Conservation (phyloP, 306 rosid species). For the Senna siamea region DNA sequence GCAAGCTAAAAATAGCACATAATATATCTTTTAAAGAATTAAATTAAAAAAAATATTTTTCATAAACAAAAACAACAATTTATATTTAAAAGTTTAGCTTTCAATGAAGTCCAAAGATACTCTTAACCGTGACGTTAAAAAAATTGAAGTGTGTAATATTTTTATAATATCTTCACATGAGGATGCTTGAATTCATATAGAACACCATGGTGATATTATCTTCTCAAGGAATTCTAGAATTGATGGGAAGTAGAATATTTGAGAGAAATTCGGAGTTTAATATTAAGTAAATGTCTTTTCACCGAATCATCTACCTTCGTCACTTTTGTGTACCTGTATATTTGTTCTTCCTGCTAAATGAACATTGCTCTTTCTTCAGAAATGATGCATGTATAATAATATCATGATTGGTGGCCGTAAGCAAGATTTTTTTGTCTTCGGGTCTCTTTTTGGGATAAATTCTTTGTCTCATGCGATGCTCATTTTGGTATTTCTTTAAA, state of each 20-base stretch:
- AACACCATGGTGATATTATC: background rate
- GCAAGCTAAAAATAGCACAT: too few relatives aligned
- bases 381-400: background rate
- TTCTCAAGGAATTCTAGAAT: constrained; percentile 17
- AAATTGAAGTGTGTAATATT: background rate
- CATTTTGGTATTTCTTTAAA: constrained; percentile 11
- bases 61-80: too few relatives aligned
- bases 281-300: constrained; percentile 32
- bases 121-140: too few relatives aligned
- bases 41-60: too few relatives aligned
- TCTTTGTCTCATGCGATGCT: constrained; percentile 45
- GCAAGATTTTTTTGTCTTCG: background rate
- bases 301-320: constrained; percentile 28
- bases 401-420: constrained; percentile 17
- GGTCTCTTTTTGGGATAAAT: constrained; percentile 34
- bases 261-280: constrained; percentile 26
- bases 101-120: too few relatives aligned
- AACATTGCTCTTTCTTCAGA: background rate
- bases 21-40: too few relatives aligned
- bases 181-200: background rate
- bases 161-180: background rate
- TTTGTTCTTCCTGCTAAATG: background rate
- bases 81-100: too few relatives aligned
- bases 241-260: constrained; percentile 32
- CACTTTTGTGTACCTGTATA: constrained; percentile 2